A percentile compares a stretch with the other conserved stretches of the same genome.
Evolutionary conservation across 2,329 filamentous ascomycete species (phyloP).

Genomic region (Penicillium capsulatum): DNA sequence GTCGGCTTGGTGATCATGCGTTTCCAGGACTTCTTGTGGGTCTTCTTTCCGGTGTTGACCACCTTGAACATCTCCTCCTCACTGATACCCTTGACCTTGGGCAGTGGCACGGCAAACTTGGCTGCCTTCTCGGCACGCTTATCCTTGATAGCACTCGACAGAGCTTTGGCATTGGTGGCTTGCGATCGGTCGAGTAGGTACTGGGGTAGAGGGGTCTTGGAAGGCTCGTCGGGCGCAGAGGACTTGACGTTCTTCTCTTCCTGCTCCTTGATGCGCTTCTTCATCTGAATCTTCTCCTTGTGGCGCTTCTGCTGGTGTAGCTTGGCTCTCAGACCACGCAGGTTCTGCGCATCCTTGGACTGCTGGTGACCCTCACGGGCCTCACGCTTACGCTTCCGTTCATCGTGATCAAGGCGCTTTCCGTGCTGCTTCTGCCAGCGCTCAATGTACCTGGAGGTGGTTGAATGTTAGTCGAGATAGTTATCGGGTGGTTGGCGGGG

Average conservation of each 20-base stretch:
- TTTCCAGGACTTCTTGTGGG: conserved; percentile 71
- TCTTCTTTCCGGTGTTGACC: conserved; percentile 93
- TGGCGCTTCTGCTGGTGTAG: conserved; percentile 87
- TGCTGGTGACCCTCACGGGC: conserved; percentile 87
- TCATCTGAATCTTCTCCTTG: conserved; percentile 98
- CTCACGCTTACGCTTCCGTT: conserved; percentile 77
- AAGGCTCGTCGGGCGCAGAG: conserved; percentile 69
- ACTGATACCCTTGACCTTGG: conserved; percentile 87
- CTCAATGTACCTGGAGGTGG: conserved; percentile 58
- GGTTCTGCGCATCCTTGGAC: conserved; percentile 86
- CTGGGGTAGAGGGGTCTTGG: conserved; percentile 72
- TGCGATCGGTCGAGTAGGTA: conserved; percentile 87
- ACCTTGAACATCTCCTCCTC: conserved; percentile 99
- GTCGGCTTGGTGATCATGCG: conserved; percentile 71
- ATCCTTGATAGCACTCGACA: conserved; percentile 87
- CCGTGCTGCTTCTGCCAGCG: conserved; percentile 66
- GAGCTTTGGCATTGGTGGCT: conserved; percentile 65
- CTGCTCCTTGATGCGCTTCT: conserved; percentile 88
- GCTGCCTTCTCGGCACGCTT: conserved; percentile 92
- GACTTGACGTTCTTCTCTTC: conserved; percentile 96
- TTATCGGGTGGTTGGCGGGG: conserved; percentile 14
- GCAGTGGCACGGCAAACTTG: conserved; percentile 84
- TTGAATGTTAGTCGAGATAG: conserved; percentile 15
- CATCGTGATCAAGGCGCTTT: conserved; percentile 72
- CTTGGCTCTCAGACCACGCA: conserved; percentile 88